These are phyloP conservation scores for Amesomyces nigricolor DNA, from an alignment of 2,329 filamentous ascomycete species.

Conservation along the genomic window DNA sequence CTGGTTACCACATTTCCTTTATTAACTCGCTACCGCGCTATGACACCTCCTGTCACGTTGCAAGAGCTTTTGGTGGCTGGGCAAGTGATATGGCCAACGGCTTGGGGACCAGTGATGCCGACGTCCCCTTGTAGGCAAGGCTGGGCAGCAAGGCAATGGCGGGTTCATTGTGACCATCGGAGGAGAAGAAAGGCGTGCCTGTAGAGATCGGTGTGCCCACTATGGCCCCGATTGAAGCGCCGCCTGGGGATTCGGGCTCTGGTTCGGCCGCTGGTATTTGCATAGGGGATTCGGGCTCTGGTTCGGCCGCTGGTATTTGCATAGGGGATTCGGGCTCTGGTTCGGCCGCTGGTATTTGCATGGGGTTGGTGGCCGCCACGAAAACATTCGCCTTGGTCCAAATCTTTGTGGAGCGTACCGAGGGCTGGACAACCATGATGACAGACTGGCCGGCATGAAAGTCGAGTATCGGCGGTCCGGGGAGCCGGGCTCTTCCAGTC, in stretches of 20 bases:
- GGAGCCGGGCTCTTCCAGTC: no score
- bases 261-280: background rate
- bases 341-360: background rate
- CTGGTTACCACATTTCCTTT: no score
- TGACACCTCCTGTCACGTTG: background rate
- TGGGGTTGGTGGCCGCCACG: background rate
- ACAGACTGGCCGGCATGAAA: slow-evolving; percentile 13
- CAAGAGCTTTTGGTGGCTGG: background rate
- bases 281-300: no score
- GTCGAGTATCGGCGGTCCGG: background rate
- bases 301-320: background rate
- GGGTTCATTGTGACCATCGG: background rate
- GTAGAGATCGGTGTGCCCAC: background rate
- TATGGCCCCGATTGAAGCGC: background rate
- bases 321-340: background rate
- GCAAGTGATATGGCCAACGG: background rate
- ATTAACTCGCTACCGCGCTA: no score
- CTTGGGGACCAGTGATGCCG: background rate
- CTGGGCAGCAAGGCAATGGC: background rate
- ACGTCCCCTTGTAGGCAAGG: background rate
- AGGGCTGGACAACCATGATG: slow-evolving; percentile 14
- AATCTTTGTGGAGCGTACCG: background rate
- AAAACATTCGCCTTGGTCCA: slow-evolving; percentile 11
- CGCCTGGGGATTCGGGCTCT: background rate
- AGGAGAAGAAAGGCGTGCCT: background rate